Percentiles rank a stretch among this genome's conserved stretches.
Conservation (phyloP, 2,329 filamentous ascomycete species). For the Xylariaceae sp. region DNA sequence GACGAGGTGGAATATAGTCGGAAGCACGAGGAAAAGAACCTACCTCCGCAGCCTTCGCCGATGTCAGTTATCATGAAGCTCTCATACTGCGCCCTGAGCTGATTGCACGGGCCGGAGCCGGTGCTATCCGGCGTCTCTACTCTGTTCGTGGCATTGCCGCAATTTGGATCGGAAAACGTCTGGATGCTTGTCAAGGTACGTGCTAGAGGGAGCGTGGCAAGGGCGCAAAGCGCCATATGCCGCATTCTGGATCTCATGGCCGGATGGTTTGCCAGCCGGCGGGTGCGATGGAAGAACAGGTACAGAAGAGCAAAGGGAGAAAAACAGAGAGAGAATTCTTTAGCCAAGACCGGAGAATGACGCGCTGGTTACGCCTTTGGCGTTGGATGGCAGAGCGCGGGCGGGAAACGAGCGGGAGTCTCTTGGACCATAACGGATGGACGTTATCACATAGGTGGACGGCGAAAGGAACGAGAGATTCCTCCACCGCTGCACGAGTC, state of each 20-base stretch:
- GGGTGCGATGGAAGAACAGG: not conserved
- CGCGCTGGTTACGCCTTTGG: not conserved
- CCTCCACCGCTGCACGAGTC: too few relatives aligned
- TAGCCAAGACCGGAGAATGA: not conserved
- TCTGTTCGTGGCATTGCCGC: not conserved
- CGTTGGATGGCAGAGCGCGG: not conserved
- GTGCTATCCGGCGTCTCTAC: constrained; percentile 5
- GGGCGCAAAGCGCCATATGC: constrained; percentile 6
- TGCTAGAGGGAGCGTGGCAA: constrained; percentile 1
- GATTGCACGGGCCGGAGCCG: constrained; percentile 12
- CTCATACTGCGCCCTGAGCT: not conserved
- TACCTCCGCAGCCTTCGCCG: constrained; percentile 13
- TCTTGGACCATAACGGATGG: not conserved
- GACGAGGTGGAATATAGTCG: not conserved
- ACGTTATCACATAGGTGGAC: not conserved
- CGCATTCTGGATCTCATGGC: not conserved
- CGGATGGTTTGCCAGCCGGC: not conserved
- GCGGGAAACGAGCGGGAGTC: not conserved
- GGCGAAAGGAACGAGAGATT: not conserved
- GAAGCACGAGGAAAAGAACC: not conserved
- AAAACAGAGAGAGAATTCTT: not conserved
- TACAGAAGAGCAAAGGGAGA: not conserved
- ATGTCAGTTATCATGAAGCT: constrained; percentile 14
- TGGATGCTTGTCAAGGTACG: constrained; percentile 1
- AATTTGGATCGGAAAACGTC: constrained; percentile 8